A percentile compares a stretch with the other conserved stretches of the same genome.
Evolutionary conservation across 2,329 filamentous ascomycete genomes (phyloP).

Genomic region (Orbilia oligospora): DNA sequence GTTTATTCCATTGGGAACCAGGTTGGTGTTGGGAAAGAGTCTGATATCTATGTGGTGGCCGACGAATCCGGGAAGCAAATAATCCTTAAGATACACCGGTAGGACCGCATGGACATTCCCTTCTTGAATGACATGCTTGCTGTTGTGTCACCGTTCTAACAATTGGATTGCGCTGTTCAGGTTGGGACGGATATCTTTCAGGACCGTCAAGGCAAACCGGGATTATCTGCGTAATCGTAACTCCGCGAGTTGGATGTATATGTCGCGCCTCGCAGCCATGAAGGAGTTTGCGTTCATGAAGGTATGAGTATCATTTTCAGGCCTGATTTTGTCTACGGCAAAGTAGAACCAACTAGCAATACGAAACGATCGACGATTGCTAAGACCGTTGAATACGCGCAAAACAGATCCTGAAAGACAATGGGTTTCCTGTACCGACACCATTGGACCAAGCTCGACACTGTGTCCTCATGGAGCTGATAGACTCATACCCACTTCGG

Average conservation of each 20-base stretch:
- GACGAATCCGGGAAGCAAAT: constrained; percentile 81
- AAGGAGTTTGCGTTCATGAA: constrained; percentile 97
- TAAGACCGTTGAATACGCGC: constrained; percentile 8
- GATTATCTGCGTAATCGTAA: constrained; percentile 90
- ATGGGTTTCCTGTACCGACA: constrained; percentile 90
- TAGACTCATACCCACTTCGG: constrained; percentile 91
- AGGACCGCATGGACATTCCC: constrained; percentile 45
- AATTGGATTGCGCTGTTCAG: constrained; percentile 16
- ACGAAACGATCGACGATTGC: constrained; percentile 31
- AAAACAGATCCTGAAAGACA: constrained; percentile 75
- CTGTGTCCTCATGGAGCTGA: constrained; percentile 94
- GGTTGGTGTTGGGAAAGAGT: constrained; percentile 97
- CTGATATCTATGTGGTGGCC: constrained; percentile 94
- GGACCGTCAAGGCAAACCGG: constrained; percentile 93
- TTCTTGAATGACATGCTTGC: constrained; percentile 40
- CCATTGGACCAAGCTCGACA: constrained; percentile 91
- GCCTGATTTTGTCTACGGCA: constrained; percentile 32
- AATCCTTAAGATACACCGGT: constrained; percentile 93
- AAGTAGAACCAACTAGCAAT: constrained; percentile 5
- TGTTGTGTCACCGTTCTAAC: constrained; percentile 42
- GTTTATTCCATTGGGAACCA: constrained; percentile 95
- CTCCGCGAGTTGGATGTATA: constrained; percentile 96
- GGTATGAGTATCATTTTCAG: constrained; percentile 66
- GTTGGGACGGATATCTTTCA: constrained; percentile 94
- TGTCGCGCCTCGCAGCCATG: constrained; percentile 90